A percentile compares a stretch with the other conserved stretches of the same genome.
Evolutionary conservation across 2,329 filamentous ascomycete genomes (phyloP).

Genomic region (Davidsoniella eucalypti): DNA sequence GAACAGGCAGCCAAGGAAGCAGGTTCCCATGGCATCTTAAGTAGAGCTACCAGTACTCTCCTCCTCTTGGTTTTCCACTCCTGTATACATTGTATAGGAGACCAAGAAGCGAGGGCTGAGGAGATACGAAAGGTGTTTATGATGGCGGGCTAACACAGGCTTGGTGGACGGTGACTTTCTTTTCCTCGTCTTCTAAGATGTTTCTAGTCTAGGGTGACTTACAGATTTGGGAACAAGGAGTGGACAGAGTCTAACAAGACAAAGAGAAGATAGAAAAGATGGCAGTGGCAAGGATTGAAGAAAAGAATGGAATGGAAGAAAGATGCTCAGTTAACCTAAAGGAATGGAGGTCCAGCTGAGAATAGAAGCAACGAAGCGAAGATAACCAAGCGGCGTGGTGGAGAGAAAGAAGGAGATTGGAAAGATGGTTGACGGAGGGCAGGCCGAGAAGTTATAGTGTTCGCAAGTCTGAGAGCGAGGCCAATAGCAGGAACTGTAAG

Average conservation of each 20-base stretch:
- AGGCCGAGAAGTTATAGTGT: too few relatives aligned
- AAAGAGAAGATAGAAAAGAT: neutral
- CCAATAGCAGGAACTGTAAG: too few relatives aligned
- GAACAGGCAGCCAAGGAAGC: too few relatives aligned
- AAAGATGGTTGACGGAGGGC: too few relatives aligned
- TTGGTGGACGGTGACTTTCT: neutral
- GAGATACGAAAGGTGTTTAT: too few relatives aligned
- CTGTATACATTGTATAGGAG: too few relatives aligned
- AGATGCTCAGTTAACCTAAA: slow-evolving; percentile 6
- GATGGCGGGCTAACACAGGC: neutral
- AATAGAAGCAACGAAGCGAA: slow-evolving; percentile 2
- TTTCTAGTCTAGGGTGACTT: neutral
- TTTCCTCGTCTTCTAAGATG: neutral
- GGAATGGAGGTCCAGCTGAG: slow-evolving; percentile 10
- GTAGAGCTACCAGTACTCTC: too few relatives aligned
- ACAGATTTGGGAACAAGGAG: slow-evolving; percentile 7
- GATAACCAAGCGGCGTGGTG: slow-evolving; percentile 8
- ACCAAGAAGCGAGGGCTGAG: too few relatives aligned
- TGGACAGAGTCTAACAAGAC: slow-evolving; percentile 7
- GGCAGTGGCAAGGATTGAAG: neutral
- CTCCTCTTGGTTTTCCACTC: too few relatives aligned
- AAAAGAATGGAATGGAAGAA: slow-evolving; percentile 2
- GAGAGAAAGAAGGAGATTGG: neutral
- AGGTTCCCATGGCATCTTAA: too few relatives aligned
- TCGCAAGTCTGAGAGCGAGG: too few relatives aligned